These are phyloP conservation scores for Oenanthe sinensis DNA, from an alignment of 129 eudicot genomes.

Conservation along the genomic window DNA sequence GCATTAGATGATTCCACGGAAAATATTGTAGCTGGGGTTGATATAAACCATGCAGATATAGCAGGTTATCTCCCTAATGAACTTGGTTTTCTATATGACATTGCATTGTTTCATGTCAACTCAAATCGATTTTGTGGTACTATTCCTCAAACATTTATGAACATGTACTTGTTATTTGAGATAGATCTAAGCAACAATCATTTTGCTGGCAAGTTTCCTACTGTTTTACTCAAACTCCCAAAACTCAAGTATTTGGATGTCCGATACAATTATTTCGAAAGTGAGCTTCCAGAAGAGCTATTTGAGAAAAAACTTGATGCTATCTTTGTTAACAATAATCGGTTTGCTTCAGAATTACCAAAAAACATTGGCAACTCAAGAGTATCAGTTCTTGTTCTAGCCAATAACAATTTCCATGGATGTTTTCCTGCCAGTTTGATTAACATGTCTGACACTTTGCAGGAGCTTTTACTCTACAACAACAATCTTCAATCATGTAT, in stretches of 20 bases:
- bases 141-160: conserved; percentile 42
- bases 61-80: conserved; percentile 65
- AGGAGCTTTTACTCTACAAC: conserved; percentile 38
- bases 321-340: conserved; percentile 50
- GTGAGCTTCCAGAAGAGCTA: conserved; percentile 42
- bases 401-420: conserved; percentile 52
- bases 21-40: conserved; percentile 55
- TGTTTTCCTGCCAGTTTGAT: conserved; percentile 56
- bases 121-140: conserved; percentile 76
- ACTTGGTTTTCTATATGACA: conserved; percentile 47
- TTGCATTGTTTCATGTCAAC: conserved; percentile 54
- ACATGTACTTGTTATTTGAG: conserved; percentile 47
- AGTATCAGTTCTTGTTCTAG: conserved; percentile 55
- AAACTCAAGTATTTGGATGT: conserved; percentile 48
- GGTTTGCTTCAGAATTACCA: conserved; percentile 43
- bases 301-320: conserved; percentile 69
- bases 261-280: conserved; percentile 72
- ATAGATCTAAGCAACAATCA: conserved; percentile 76
- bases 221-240: conserved; percentile 36
- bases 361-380: conserved; percentile 53
- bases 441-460: conserved; percentile 40
- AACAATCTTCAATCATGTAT: conserved; percentile 51
- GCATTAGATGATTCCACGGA: conserved; percentile 38
- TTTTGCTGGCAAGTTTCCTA: conserved; percentile 58
- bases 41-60: conserved; percentile 58